phyloP scores from a whole-genome alignment of 2,329 filamentous ascomycete genomes.

The Cercospora sp. region DNA sequence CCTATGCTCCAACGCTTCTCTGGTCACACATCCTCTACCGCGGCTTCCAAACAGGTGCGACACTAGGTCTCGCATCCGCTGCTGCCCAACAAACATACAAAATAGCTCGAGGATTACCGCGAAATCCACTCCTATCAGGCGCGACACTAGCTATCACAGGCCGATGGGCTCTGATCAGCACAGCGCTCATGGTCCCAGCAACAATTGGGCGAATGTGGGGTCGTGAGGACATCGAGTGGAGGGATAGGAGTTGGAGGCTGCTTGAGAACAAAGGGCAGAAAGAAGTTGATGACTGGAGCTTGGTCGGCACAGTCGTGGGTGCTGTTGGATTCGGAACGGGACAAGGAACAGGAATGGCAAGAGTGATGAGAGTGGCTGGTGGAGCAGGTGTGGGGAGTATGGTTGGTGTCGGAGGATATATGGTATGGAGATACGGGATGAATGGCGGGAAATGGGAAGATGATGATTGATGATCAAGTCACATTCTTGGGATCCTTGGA shows the following conservation, averaged over 20 bases:
- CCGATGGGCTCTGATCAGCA: constrained; percentile 49
- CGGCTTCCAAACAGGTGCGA: constrained; percentile 55
- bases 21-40: constrained; percentile 61
- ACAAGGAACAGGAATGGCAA: constrained; percentile 46
- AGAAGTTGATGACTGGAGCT: constrained; percentile 58
- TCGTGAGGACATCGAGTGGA: constrained; percentile 62
- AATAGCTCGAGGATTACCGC: constrained; percentile 30
- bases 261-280: constrained; percentile 60
- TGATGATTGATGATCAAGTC: constrained; percentile 7
- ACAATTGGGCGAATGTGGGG: constrained; percentile 57
- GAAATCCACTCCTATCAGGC: constrained; percentile 19
- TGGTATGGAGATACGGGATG: constrained; percentile 54
- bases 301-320: constrained; percentile 44
- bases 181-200: constrained; percentile 48
- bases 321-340: constrained; percentile 33
- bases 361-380: constrained; percentile 17
- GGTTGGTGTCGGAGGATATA: constrained; percentile 52
- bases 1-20: constrained; percentile 57
- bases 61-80: constrained; percentile 48
- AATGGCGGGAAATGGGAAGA: constrained; percentile 42
- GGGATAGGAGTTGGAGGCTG: constrained; percentile 63
- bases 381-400: constrained; percentile 48
- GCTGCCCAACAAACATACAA: constrained; percentile 29
- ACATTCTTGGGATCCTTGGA: too few species aligned
- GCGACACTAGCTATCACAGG: constrained; percentile 37